These are phyloP conservation scores for Orbilia quercus DNA, from an alignment of 2,329 filamentous ascomycete species.

Conservation along the genomic window DNA sequence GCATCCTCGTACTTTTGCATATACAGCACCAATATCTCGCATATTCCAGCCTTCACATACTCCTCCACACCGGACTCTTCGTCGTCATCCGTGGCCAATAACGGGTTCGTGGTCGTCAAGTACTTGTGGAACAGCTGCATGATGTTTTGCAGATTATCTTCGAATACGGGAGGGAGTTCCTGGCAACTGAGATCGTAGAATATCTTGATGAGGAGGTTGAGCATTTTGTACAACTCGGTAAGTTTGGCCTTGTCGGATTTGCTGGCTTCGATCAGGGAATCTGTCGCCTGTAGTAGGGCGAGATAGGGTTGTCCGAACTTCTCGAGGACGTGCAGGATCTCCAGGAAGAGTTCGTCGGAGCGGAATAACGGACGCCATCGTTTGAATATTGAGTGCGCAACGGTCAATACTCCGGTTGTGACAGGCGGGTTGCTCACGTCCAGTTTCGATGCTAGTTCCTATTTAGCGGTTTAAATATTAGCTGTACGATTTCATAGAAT, in stretches of 20 bases:
- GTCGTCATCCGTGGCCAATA: slow-evolving; percentile 88
- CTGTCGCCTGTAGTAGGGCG: slow-evolving; percentile 73
- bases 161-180: slow-evolving; percentile 92
- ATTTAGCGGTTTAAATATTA: slow-evolving; percentile 15
- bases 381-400: slow-evolving; percentile 97
- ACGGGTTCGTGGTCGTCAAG: slow-evolving; percentile 84
- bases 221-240: slow-evolving; percentile 81
- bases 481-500: background rate
- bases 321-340: slow-evolving; percentile 93
- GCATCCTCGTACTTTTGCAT: slow-evolving; percentile 96
- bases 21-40: slow-evolving; percentile 88
- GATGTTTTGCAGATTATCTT: slow-evolving; percentile 83
- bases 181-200: slow-evolving; percentile 98
- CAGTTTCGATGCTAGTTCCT: slow-evolving; percentile 52
- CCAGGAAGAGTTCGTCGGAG: slow-evolving; percentile 89
- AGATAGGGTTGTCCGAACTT: slow-evolving; percentile 88
- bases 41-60: slow-evolving; percentile 90
- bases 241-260: slow-evolving; percentile 79
- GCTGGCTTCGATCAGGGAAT: slow-evolving; percentile 75
- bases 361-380: slow-evolving; percentile 94
- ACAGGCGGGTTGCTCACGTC: slow-evolving; percentile 76
- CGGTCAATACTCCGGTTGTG: slow-evolving; percentile 80
- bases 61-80: slow-evolving; percentile 85
- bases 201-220: slow-evolving; percentile 90
- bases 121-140: slow-evolving; percentile 89